Evolutionary conservation across 202 grass and related monocot genomes (phyloP), one percentile per base, ranked within the genome.

Genomic region (Eragrostis tef): DNA sequence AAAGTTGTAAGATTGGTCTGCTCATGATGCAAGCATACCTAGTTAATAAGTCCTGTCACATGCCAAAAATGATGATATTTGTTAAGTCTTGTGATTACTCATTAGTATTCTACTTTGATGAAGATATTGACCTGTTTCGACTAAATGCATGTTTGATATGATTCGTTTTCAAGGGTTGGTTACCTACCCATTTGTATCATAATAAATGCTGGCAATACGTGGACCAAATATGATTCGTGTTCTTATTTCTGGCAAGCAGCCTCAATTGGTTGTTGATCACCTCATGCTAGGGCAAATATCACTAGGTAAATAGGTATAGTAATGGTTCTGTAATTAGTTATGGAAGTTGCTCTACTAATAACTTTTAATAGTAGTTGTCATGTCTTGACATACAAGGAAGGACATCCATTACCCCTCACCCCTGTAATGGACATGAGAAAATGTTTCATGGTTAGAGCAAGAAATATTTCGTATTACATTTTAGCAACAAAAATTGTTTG

Each of bases 331-430:
- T 84, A 25, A 77, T 60, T 53, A 26, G 70, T 20, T 54, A 11
- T 27, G 5, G 14, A 68, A 49, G 50, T 46, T 66, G 49, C 69
- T 84, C 48, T 36, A 68, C 12, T 59, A 56, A 59, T 27, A 74
- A 83, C 50, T 25, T 75, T 12, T 43, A 50, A 10, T 48, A 12
- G 43, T 63, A 34, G 72, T 53, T 82, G n/a, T 29, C 69, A 51
- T 67, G 61, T 83, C 52, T 1, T 31, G 21, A 14, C 19, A 46
- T 67, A 56, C 12, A 9, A 83, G 62, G 59, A 76, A 84, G 65
- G 48, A 29, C 26, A 56, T 12, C 31, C 43, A 39, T 75, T 77
- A 60, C 25, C 19, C 26, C 34, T 75, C 69, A 60, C 25, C 19
- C 26, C 34, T 69, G 1, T 56, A 45, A 24, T 11, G 50, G 49